Evolutionary conservation across 257 asterid genomes (phyloP).

Genomic region (Nicotiana tabacum): DNA sequence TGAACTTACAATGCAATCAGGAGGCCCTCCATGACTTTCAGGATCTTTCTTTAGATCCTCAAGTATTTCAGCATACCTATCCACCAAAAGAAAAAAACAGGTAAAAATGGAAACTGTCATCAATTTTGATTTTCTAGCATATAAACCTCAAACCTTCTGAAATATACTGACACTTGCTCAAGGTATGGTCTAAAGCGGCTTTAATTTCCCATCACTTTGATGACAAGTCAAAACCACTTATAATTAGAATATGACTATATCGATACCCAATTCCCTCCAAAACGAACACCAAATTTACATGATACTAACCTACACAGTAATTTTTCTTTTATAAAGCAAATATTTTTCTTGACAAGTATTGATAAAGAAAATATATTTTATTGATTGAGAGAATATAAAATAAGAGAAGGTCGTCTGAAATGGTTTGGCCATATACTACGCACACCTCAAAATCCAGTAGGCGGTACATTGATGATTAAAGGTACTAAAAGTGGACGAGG

Average conservation of each 20-base stretch:
- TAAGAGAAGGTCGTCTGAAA: background rate
- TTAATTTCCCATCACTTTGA: background rate
- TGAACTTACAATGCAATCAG: conserved; percentile 71
- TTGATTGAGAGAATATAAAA: background rate
- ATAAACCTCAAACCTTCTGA: background rate
- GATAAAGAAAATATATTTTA: background rate
- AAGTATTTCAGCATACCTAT: conserved; percentile 67
- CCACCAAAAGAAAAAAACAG: background rate
- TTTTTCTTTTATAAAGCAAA: background rate
- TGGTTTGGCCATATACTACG: background rate
- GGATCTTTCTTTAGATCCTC: conserved; percentile 93
- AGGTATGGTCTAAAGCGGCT: background rate
- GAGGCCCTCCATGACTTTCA: conserved; percentile 93
- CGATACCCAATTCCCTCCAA: background rate
- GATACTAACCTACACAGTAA: background rate
- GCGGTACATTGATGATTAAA: background rate
- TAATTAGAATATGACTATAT: background rate
- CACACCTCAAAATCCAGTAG: background rate
- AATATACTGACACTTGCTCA: background rate
- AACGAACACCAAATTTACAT: background rate
- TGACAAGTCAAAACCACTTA: background rate
- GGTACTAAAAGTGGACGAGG: background rate
- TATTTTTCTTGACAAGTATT: background rate
- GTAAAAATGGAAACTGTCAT: background rate
- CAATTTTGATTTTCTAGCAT: background rate